These are phyloP conservation scores for Gamsiella multidivaricata DNA, from an alignment of 192 early-diverging fungal species.

Conservation along the genomic window DNA sequence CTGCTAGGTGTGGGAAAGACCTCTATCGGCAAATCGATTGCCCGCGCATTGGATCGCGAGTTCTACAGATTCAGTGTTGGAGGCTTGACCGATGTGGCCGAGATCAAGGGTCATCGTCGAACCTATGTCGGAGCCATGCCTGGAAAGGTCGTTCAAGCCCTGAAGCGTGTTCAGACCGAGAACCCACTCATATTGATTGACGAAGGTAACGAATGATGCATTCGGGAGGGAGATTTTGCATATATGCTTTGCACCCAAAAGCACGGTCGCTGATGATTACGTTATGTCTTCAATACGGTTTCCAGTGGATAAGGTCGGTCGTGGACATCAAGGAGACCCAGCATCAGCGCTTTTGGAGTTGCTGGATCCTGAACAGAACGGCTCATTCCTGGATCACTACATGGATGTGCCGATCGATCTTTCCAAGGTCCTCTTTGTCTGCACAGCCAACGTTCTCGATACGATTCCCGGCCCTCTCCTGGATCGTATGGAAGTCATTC, in stretches of 20 bases:
- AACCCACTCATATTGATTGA: conserved; percentile 98
- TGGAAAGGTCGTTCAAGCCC: conserved; percentile 97
- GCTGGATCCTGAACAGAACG: conserved; percentile 98
- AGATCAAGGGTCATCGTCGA: conserved; percentile 98
- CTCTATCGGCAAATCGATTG: conserved; percentile 97
- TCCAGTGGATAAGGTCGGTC: conserved; percentile 94
- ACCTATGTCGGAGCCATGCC: conserved; percentile 99
- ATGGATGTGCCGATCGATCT: conserved; percentile 99
- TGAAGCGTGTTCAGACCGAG: conserved; percentile 99
- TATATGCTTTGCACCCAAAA: background rate
- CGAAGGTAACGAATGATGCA: conserved; percentile 76
- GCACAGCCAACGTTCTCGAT: conserved; percentile 97
- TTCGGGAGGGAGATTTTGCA: background rate
- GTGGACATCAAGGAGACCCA: conserved; percentile 97
- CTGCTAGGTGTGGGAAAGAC: conserved; percentile 93
- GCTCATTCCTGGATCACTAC: conserved; percentile 98
- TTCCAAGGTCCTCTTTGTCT: conserved; percentile 98
- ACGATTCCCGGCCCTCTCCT: conserved; percentile 98
- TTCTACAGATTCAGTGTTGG: conserved; percentile 98
- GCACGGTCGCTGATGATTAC: too few species aligned
- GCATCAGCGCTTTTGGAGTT: conserved; percentile 96
- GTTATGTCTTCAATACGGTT: background rate
- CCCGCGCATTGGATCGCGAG: conserved; percentile 91
- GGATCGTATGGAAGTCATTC: conserved; percentile 99
- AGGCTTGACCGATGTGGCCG: conserved; percentile 97